Base-by-base conservation (phyloP, 768 basidiomycete species). In the Termitomyces sp. region DNA sequence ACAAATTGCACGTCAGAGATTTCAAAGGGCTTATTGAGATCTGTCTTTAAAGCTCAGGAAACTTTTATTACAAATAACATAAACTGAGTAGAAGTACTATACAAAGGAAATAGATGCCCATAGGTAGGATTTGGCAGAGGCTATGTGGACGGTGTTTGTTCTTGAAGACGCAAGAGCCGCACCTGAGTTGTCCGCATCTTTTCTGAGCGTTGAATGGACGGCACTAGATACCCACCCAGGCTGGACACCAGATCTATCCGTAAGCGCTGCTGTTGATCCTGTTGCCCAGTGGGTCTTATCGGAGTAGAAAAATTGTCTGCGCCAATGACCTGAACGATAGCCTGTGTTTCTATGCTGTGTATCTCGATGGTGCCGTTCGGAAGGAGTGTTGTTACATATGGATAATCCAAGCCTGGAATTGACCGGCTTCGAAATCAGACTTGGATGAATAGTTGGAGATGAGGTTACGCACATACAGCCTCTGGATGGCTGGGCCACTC, bases 401-500 rank as follows among this genome's bases (percentile, higher is more conserved):
- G 94, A 65, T 87, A 86, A 70, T 97, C 94, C 56, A 94, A 77
- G 61, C 86, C 92, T 92, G 65, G 51, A 34, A 40, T 32, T 60
- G 53, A 50, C 49, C 17, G 20, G 55, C 29, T n/a, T 59, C 31
- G 14, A 42, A 34, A 49, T 36, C n/a, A 46, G 42, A 60, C 34
- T 57, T 61, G 20, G 11, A 36, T 31, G n/a, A 29, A 14, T 36
- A 50, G 10, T 45, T 31, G 46, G 7, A 42, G n/a, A 38, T 43
- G 34, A 37, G 20, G 56, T 4, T 40, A 83, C 90, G 69, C 68
- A 95, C 93, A 87, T 42, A 94, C 76, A 20, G 86, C 82, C 29
- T 85, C 75, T 0, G 94, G 92, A 77, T 96, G 87, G 54, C 78
- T 83, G 3, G 86, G 81, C 92, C 94, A 97, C 69, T 93, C 84